Percentiles rank a stretch among this genome's conserved stretches.
Conservation (phyloP, 208 protist genomes). For the Wallacemonas rigidus region DNA sequence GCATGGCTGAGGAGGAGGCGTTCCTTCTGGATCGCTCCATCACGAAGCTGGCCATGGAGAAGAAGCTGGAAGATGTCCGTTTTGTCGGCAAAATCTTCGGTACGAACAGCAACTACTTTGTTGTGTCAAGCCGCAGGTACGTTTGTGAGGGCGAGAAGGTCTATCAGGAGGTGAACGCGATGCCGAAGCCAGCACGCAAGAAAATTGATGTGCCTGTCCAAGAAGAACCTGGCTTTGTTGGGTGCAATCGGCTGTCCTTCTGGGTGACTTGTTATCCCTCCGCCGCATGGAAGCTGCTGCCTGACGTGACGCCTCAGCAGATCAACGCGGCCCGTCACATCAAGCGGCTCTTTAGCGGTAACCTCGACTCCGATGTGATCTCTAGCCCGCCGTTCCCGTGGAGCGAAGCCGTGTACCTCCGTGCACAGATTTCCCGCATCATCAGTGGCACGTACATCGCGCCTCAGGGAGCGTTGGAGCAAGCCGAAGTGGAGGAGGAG, state of each 20-base stretch:
- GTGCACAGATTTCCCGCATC: slow-evolving; percentile 95
- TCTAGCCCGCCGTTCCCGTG: slow-evolving; percentile 92
- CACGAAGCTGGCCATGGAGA: slow-evolving; percentile 87
- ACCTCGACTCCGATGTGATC: slow-evolving; percentile 80
- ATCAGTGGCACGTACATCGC: slow-evolving; percentile 84
- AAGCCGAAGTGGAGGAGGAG: slow-evolving; percentile 71
- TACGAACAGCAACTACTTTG: slow-evolving; percentile 76
- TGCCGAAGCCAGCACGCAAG: slow-evolving; percentile 85
- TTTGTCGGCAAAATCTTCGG: slow-evolving; percentile 94
- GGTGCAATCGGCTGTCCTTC: slow-evolving; percentile 89
- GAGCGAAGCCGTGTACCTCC: slow-evolving; percentile 89
- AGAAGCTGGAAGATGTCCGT: slow-evolving; percentile 80
- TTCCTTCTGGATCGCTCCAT: slow-evolving; percentile 91
- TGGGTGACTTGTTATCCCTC: slow-evolving; percentile 87
- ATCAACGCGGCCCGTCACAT: slow-evolving; percentile 88
- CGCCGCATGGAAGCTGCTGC: slow-evolving; percentile 79
- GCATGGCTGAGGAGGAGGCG: slow-evolving; percentile 81
- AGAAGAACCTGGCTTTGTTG: slow-evolving; percentile 81
- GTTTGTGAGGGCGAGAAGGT: slow-evolving; percentile 73
- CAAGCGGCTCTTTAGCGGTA: slow-evolving; percentile 90
- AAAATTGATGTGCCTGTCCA: slow-evolving; percentile 83
- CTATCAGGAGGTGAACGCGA: slow-evolving; percentile 87
- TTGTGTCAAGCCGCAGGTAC: slow-evolving; percentile 81
- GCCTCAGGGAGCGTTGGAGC: slow-evolving; percentile 84
- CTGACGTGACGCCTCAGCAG: slow-evolving; percentile 94